Evolutionary conservation across 495 filamentous ascomycete species (phyloP).

Genomic region (Gamarada debralockiae): DNA sequence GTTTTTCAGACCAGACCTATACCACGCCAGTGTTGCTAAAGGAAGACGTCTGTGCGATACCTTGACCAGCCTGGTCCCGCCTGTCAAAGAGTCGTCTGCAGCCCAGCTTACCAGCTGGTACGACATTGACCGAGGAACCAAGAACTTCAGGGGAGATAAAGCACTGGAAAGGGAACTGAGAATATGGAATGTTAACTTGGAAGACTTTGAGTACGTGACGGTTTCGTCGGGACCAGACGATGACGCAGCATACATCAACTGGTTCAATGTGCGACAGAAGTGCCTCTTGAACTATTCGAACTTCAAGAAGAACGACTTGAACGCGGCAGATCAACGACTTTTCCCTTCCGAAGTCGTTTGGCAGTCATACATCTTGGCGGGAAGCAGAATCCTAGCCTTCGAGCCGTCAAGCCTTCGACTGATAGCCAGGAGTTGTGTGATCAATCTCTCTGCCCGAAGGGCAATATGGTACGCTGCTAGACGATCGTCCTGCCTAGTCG

Average conservation of each 20-base stretch:
- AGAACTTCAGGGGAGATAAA: background rate
- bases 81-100: background rate
- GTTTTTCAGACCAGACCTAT: conserved; percentile 6
- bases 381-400: background rate
- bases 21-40: conserved; percentile 2
- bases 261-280: conserved; percentile 3
- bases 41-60: conserved; percentile 2
- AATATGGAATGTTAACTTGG: background rate
- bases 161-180: too few relatives aligned
- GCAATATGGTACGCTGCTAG: background rate
- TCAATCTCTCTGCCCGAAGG: conserved; percentile 3
- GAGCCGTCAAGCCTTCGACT: background rate
- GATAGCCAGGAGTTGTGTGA: background rate
- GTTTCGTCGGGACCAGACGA: background rate
- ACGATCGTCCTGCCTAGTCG: background rate
- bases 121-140: background rate
- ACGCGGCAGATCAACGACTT: background rate
- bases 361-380: background rate
- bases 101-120: background rate
- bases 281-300: conserved; percentile 5
- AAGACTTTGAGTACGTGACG: background rate
- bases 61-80: conserved; percentile 2
- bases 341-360: background rate
- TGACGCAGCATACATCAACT: background rate
- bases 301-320: conserved; percentile 4